These are phyloP conservation scores for Mycena vulgaris DNA, from an alignment of 768 basidiomycete genomes.

Conservation along the genomic window DNA sequence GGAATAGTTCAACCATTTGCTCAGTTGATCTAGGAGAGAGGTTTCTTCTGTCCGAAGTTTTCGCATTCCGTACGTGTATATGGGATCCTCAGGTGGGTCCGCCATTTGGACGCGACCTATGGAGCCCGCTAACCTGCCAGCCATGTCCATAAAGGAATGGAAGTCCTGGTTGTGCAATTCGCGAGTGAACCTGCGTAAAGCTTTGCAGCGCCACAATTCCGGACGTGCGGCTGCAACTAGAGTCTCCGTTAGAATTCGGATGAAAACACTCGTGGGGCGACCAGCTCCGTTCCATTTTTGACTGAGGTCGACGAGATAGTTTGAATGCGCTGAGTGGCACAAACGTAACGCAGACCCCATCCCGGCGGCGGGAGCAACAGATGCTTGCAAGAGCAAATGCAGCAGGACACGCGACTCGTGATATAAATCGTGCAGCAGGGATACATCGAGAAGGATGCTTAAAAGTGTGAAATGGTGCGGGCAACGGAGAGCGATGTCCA, in stretches of 20 bases:
- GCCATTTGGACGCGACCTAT: background rate
- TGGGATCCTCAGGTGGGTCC: background rate
- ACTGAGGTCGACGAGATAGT: conserved; percentile 63
- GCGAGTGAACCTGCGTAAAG: conserved; percentile 16
- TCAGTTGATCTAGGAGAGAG: conserved; percentile 18
- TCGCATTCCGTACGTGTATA: background rate
- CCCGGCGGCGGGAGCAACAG: conserved; percentile 49
- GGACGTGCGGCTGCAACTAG: conserved; percentile 40
- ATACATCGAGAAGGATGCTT: conserved; percentile 65
- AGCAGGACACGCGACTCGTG: conserved; percentile 63
- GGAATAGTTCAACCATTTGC: conserved; percentile 29
- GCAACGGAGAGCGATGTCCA: conserved; percentile 64
- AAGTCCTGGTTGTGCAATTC: conserved; percentile 22
- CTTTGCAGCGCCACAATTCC: conserved; percentile 31
- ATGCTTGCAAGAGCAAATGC: conserved; percentile 55
- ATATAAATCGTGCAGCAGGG: conserved; percentile 58
- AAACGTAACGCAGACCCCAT: conserved; percentile 47
- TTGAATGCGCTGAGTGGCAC: conserved; percentile 61
- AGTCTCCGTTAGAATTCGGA: conserved; percentile 48
- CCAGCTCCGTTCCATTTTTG: conserved; percentile 54
- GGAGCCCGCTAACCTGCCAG: conserved; percentile 14
- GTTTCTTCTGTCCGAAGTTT: background rate
- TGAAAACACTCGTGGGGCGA: conserved; percentile 49
- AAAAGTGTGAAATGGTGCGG: conserved; percentile 65
- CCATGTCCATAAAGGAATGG: conserved; percentile 16